Evolutionary conservation across 352 stramenopile species (phyloP).

Genomic region (Halophytophthora polymorphica): DNA sequence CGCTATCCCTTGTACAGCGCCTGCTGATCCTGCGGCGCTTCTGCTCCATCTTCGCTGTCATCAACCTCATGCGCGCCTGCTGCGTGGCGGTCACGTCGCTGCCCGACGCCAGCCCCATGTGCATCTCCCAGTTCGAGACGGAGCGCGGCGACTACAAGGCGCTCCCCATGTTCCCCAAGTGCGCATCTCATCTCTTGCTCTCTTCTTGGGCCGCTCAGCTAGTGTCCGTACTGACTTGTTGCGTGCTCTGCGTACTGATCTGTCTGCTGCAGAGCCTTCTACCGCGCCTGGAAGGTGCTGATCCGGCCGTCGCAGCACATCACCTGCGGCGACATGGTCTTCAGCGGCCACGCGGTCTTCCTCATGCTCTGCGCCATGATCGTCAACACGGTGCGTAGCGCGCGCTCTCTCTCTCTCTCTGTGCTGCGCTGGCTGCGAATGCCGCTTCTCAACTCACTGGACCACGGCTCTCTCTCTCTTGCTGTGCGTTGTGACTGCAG

Average conservation of each 20-base stretch:
- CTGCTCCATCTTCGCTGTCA: constrained; percentile 81
- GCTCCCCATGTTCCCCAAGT: constrained; percentile 87
- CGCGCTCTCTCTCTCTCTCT: not conserved
- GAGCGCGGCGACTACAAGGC: constrained; percentile 74
- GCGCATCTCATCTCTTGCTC: constrained; percentile 10
- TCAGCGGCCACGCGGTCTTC: constrained; percentile 86
- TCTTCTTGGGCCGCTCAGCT: not conserved
- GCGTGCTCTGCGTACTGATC: not conserved
- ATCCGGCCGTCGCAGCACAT: constrained; percentile 83
- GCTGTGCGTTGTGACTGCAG: constrained; percentile 35
- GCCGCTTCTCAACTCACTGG: not conserved
- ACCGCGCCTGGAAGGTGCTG: constrained; percentile 80
- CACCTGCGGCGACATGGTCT: constrained; percentile 88
- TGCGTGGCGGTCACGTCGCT: constrained; percentile 85
- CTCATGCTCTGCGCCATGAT: constrained; percentile 83
- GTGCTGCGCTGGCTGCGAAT: not conserved
- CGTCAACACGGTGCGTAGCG: constrained; percentile 55
- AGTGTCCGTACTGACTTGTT: not conserved
- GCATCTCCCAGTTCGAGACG: constrained; percentile 81
- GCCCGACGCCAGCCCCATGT: constrained; percentile 82
- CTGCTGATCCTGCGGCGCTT: constrained; percentile 82
- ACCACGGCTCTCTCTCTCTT: constrained; percentile 4
- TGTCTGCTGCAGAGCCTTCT: constrained; percentile 51
- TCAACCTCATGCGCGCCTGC: constrained; percentile 85
- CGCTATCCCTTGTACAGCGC: constrained; percentile 30